phyloP scores from a whole-genome alignment of 371 early-diverging fungal species.

The Mucor indicus region DNA sequence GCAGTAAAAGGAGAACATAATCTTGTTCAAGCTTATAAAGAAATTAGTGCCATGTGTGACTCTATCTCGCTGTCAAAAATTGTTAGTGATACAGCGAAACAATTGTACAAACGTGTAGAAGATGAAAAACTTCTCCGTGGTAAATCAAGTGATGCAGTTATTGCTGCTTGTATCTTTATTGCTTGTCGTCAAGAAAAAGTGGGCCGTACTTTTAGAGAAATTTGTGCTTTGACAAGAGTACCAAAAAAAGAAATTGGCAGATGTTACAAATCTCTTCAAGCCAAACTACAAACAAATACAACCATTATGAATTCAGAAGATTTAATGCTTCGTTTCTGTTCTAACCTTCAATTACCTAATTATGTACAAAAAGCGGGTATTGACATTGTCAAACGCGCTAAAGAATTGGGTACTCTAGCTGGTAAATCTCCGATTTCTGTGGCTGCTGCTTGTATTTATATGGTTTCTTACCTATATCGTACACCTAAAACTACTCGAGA shows the following conservation, averaged over 20 bases:
- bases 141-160: slow-evolving; percentile 88
- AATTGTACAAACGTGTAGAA: slow-evolving; percentile 87
- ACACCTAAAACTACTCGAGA: slow-evolving; percentile 68
- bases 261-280: slow-evolving; percentile 76
- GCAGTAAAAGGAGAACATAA: slow-evolving; percentile 77
- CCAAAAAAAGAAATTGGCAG: slow-evolving; percentile 91
- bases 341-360: slow-evolving; percentile 69
- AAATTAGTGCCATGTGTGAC: slow-evolving; percentile 92
- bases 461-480: slow-evolving; percentile 73
- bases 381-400: slow-evolving; percentile 71
- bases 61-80: slow-evolving; percentile 83
- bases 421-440: slow-evolving; percentile 92
- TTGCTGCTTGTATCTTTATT: slow-evolving; percentile 97
- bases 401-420: slow-evolving; percentile 77
- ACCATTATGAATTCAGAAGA: slow-evolving; percentile 74
- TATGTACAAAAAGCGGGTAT: slow-evolving; percentile 73
- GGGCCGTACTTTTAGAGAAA: slow-evolving; percentile 97
- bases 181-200: slow-evolving; percentile 94
- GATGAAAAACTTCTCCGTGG: slow-evolving; percentile 89
- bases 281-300: slow-evolving; percentile 62
- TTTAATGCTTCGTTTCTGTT: slow-evolving; percentile 87
- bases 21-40: slow-evolving; percentile 88
- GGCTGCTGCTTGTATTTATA: slow-evolving; percentile 89
- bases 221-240: slow-evolving; percentile 92
- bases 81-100: slow-evolving; percentile 93